Conservation (phyloP, 805 yeast species). For the Wickerhamiella kurtzmanii region DNA sequence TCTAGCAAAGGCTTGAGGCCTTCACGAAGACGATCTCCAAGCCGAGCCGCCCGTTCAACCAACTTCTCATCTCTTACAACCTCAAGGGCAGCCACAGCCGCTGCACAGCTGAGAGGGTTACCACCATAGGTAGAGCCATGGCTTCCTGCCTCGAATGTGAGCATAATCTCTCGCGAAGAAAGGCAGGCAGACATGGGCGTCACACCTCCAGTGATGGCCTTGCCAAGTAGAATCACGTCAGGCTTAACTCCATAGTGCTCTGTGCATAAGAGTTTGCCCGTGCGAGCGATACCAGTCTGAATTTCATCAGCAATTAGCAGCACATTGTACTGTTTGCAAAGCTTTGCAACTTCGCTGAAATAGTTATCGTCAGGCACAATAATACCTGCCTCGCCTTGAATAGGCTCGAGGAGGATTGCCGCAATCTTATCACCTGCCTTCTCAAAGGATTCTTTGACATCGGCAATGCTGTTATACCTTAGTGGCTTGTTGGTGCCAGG, state of each 20-base stretch:
- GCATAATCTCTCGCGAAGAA: constrained; percentile 82
- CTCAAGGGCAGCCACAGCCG: constrained; percentile 83
- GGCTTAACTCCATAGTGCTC: constrained; percentile 81
- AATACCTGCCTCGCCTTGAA: constrained; percentile 97
- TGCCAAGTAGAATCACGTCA: constrained; percentile 79
- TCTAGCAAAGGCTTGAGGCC: constrained; percentile 27
- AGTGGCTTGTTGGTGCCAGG: constrained; percentile 79
- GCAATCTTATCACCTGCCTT: constrained; percentile 66
- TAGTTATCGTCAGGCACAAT: constrained; percentile 84
- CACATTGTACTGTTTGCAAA: constrained; percentile 74
- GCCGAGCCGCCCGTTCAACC: constrained; percentile 57
- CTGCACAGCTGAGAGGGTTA: constrained; percentile 86
- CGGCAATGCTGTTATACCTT: constrained; percentile 50
- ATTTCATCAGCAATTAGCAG: constrained; percentile 91
- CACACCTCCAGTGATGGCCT: constrained; percentile 93
- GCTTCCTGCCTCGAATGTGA: constrained; percentile 81
- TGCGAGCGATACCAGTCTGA: constrained; percentile 95
- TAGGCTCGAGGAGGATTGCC: constrained; percentile 85
- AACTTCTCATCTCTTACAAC: constrained; percentile 81
- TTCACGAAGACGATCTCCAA: constrained; percentile 57
- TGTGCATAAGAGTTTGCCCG: constrained; percentile 84
- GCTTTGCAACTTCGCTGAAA: constrained; percentile 52
- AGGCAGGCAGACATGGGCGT: constrained; percentile 84
- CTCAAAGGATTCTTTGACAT: constrained; percentile 40
- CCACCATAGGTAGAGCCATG: constrained; percentile 98